These are phyloP conservation scores for Lachancea sp. DNA, from an alignment of 805 yeast genomes.

Conservation along the genomic window DNA sequence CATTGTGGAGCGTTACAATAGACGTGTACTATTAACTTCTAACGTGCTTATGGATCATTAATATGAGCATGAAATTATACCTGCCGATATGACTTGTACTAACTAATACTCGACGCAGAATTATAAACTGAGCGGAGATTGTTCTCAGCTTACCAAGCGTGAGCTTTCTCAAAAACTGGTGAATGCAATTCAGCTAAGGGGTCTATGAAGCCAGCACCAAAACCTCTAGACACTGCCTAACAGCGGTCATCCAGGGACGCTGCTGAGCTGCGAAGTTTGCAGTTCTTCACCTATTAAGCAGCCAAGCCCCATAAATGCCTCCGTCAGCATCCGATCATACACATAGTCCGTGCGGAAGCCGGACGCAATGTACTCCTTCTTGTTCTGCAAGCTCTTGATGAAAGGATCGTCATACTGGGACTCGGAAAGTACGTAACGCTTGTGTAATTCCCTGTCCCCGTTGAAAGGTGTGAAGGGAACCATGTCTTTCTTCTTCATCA, in stretches of 20 bases:
- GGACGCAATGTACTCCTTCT: slow-evolving; percentile 69
- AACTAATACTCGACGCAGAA: slow-evolving; percentile 16
- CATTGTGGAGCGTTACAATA: too few species aligned
- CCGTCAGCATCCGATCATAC: slow-evolving; percentile 70
- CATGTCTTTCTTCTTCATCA: slow-evolving; percentile 29
- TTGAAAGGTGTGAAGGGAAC: slow-evolving; percentile 90
- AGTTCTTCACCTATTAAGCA: slow-evolving; percentile 67
- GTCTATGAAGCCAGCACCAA: slow-evolving; percentile 17
- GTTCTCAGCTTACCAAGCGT: slow-evolving; percentile 16
- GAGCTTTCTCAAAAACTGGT: slow-evolving; percentile 40
- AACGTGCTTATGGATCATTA: background rate
- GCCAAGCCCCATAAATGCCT: slow-evolving; percentile 85
- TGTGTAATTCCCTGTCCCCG: slow-evolving; percentile 67
- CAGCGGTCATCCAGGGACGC: slow-evolving; percentile 1
- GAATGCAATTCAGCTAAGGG: slow-evolving; percentile 45
- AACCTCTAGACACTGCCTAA: background rate
- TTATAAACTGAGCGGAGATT: slow-evolving; percentile 24
- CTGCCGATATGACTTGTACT: background rate
- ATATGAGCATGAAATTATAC: background rate
- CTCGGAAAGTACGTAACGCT: slow-evolving; percentile 43
- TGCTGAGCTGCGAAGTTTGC: slow-evolving; percentile 9
- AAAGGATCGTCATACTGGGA: slow-evolving; percentile 56
- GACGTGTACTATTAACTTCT: too few species aligned
- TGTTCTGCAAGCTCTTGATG: slow-evolving; percentile 44
- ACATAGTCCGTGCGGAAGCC: slow-evolving; percentile 73